Evolutionary conservation across 345 rosid species (phyloP).

Genomic region (Arabidopsis suecica): DNA sequence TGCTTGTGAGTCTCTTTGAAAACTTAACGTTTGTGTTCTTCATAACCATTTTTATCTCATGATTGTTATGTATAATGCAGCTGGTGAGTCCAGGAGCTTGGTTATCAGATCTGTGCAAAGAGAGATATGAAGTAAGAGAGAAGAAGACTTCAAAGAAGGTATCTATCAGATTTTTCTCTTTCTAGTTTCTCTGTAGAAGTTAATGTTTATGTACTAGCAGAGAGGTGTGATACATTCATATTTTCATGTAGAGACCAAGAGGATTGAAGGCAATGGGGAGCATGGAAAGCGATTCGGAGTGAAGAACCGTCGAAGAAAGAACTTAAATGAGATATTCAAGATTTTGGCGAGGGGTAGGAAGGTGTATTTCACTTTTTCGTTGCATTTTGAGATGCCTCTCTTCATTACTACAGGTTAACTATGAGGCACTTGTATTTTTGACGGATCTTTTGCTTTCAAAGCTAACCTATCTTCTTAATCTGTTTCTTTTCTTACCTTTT

Average conservation of each 20-base stretch:
- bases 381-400: conserved; percentile 36
- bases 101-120: conserved; percentile 82
- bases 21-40: conserved; percentile 6
- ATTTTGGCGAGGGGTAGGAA: conserved; percentile 31
- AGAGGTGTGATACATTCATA: conserved; percentile 18
- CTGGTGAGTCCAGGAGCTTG: conserved; percentile 91
- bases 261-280: conserved; percentile 75
- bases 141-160: conserved; percentile 95
- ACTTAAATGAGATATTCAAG: conserved; percentile 1
- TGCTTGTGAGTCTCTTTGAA: conserved; percentile 58
- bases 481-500: conserved; percentile 8
- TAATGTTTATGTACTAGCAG: neutral
- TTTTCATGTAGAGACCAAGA: conserved; percentile 55
- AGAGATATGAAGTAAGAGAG: conserved; percentile 93
- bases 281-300: conserved; percentile 65
- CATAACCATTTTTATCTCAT: neutral
- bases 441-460: conserved; percentile 35
- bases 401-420: conserved; percentile 29
- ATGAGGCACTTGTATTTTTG: conserved; percentile 39
- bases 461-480: conserved; percentile 29
- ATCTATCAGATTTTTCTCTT: conserved; percentile 32
- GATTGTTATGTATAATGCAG: conserved; percentile 48
- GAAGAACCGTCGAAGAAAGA: conserved; percentile 3
- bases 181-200: neutral
- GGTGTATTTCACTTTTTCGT: conserved; percentile 18